Percentiles rank a stretch among this genome's conserved stretches.
phyloP scores from a whole-genome alignment of 768 basidiomycete species.

The Boletellus emodensis region DNA sequence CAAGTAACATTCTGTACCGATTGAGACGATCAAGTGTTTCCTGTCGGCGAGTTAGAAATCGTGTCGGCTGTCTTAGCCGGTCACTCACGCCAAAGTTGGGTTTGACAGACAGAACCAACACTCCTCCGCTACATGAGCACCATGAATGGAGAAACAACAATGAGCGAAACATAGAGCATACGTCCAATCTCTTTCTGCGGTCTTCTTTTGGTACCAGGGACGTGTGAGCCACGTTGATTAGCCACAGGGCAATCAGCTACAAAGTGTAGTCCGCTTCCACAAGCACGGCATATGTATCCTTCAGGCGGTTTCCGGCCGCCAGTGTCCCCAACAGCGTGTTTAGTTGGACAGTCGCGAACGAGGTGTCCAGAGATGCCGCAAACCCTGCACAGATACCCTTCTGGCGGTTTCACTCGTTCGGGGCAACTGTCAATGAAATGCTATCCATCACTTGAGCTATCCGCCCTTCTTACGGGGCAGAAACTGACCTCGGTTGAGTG shows the following conservation, averaged over 20 bases:
- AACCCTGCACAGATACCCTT: slow-evolving; percentile 83
- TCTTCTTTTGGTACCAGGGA: slow-evolving; percentile 36
- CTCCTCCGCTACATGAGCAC: slow-evolving; percentile 61
- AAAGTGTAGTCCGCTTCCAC: slow-evolving; percentile 81
- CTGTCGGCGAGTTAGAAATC: slow-evolving; percentile 36
- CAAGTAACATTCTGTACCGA: slow-evolving; percentile 90
- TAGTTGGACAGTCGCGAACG: slow-evolving; percentile 84
- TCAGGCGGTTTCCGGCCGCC: slow-evolving; percentile 78
- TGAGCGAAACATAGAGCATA: slow-evolving; percentile 38
- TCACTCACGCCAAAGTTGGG: slow-evolving; percentile 76
- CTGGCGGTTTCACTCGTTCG: slow-evolving; percentile 69
- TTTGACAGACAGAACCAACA: slow-evolving; percentile 99
- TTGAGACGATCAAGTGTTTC: slow-evolving; percentile 93
- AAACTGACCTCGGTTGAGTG: slow-evolving; percentile 63
- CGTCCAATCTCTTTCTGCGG: slow-evolving; percentile 78
- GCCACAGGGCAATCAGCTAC: slow-evolving; percentile 82
- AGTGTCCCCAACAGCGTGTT: slow-evolving; percentile 73
- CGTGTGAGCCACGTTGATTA: slow-evolving; percentile 43
- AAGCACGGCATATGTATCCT: slow-evolving; percentile 89
- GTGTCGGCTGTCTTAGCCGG: neutral
- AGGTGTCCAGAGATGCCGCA: slow-evolving; percentile 85
- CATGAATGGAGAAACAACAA: neutral
- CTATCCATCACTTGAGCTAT: slow-evolving; percentile 33
- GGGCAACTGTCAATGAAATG: slow-evolving; percentile 79
- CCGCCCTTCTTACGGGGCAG: neutral